Evolutionary conservation across 805 yeast species (phyloP).

Genomic region (Metschnikowia kofuensis): DNA sequence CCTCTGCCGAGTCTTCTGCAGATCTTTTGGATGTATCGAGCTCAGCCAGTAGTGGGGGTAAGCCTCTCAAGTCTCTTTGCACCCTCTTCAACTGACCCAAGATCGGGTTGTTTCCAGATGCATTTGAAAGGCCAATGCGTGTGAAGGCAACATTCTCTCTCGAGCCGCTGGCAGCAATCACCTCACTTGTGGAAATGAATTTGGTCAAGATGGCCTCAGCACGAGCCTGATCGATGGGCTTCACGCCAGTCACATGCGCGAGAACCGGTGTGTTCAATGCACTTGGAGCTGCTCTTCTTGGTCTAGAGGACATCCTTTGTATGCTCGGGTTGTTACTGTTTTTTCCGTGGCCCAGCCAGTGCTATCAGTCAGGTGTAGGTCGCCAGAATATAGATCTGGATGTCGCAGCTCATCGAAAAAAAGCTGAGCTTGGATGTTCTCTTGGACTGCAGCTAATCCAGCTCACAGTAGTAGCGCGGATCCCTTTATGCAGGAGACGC

Average conservation of each 20-base stretch:
- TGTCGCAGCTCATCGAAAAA: neutral
- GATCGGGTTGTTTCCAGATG: slow-evolving; percentile 37
- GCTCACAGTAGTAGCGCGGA: neutral
- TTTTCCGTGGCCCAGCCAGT: neutral
- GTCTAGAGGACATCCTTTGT: slow-evolving; percentile 23
- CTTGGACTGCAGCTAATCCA: neutral
- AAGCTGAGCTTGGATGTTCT: neutral
- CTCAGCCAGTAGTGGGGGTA: slow-evolving; percentile 56
- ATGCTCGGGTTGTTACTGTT: neutral
- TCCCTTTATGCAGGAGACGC: neutral
- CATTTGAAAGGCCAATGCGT: slow-evolving; percentile 31
- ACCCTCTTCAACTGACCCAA: slow-evolving; percentile 66
- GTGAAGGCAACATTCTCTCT: slow-evolving; percentile 21
- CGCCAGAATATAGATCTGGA: neutral
- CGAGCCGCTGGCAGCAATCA: slow-evolving; percentile 27
- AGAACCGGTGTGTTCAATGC: slow-evolving; percentile 50
- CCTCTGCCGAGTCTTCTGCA: slow-evolving; percentile 9
- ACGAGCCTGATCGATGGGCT: slow-evolving; percentile 33
- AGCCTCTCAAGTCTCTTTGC: slow-evolving; percentile 75
- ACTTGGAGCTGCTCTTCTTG: slow-evolving; percentile 40
- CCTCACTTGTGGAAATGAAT: slow-evolving; percentile 41
- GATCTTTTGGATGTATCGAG: slow-evolving; percentile 12
- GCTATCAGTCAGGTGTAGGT: neutral
- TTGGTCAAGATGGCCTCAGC: slow-evolving; percentile 47
- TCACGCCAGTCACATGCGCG: slow-evolving; percentile 27